Evolutionary conservation across 176 grass and related monocot genomes (phyloP).

Genomic region (Miscanthus lutarioriparius): DNA sequence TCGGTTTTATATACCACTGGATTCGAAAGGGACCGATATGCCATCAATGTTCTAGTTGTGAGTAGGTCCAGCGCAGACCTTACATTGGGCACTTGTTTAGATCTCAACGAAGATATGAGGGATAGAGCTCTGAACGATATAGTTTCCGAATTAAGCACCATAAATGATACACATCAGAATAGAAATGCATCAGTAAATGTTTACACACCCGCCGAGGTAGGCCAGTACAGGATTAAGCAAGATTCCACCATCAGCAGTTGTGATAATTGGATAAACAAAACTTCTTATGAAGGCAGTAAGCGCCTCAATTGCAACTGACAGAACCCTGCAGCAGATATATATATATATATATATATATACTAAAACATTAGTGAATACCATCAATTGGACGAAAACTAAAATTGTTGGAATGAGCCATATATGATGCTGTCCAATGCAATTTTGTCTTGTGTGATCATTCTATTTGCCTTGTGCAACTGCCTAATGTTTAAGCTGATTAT

Average conservation of each 20-base stretch:
- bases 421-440: not conserved
- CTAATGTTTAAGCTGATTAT: not conserved
- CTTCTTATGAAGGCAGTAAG: constrained; percentile 95
- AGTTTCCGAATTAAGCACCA: constrained; percentile 34
- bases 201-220: constrained; percentile 84
- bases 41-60: constrained; percentile 86
- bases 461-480: not conserved
- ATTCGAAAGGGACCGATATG: constrained; percentile 76
- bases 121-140: constrained; percentile 72
- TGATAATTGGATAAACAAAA: constrained; percentile 65
- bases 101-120: constrained; percentile 71
- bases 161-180: constrained; percentile 26
- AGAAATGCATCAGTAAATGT: constrained; percentile 19
- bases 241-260: constrained; percentile 68
- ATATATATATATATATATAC: no score
- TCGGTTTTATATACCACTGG: constrained; percentile 86
- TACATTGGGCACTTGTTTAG: constrained; percentile 70
- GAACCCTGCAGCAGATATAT: constrained; percentile 58
- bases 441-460: constrained; percentile 3
- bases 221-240: constrained; percentile 93
- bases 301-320: constrained; percentile 91
- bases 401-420: constrained; percentile 4
- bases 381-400: not conserved
- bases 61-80: constrained; percentile 72
- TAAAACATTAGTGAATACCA: constrained; percentile 27